Conservation (phyloP, 805 yeast genomes). For the Clavispora asparagi region DNA sequence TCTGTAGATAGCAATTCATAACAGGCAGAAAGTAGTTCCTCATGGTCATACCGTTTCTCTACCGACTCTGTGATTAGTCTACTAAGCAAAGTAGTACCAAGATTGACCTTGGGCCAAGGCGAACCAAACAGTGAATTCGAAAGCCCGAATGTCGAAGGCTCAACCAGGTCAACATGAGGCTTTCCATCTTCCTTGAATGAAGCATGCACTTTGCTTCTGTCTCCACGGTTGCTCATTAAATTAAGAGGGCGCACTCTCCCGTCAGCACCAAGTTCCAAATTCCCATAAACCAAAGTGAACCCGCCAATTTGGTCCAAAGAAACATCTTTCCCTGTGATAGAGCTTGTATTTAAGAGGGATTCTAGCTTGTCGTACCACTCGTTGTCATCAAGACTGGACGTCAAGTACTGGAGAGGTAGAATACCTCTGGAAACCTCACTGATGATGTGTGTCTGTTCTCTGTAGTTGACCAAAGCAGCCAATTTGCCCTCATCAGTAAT, state of each 20-base stretch:
- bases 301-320: conserved; percentile 47
- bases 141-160: conserved; percentile 45
- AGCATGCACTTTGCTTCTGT: conserved; percentile 29
- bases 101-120: conserved; percentile 71
- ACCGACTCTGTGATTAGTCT: conserved; percentile 17
- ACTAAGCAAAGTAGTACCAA: conserved; percentile 38
- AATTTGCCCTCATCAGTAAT: conserved; percentile 52
- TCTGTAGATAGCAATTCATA: conserved; percentile 49
- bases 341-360: conserved; percentile 19
- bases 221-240: conserved; percentile 49
- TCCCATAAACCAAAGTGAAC: conserved; percentile 57
- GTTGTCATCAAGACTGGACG: conserved; percentile 27
- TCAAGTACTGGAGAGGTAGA: conserved; percentile 42
- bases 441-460: conserved; percentile 38
- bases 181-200: conserved; percentile 4
- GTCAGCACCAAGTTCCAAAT: conserved; percentile 22
- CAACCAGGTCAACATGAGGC: conserved; percentile 16
- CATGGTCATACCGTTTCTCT: conserved; percentile 20
- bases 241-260: conserved; percentile 31
- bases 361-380: conserved; percentile 41
- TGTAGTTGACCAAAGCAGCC: conserved; percentile 71
- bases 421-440: conserved; percentile 49
- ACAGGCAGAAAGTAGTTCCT: conserved; percentile 43
- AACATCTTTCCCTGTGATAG: conserved; percentile 5
- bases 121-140: conserved; percentile 62